Evolutionary conservation across 2,329 filamentous ascomycete species (phyloP), one percentile per base, ranked within the genome.

Genomic region (Pseudogymnoascus sp.): DNA sequence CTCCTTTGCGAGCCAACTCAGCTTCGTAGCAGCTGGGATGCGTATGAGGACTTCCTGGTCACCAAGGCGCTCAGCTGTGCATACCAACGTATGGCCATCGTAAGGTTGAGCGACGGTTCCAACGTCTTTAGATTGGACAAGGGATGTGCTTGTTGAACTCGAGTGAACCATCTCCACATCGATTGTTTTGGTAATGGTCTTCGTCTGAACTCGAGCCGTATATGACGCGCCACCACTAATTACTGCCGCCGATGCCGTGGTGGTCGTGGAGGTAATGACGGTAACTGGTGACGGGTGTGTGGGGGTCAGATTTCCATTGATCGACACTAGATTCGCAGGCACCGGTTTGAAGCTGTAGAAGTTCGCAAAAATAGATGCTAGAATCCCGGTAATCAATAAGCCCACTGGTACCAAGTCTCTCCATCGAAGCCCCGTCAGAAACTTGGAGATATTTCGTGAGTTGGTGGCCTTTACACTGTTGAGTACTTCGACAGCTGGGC

Each of bases 1-100:
- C 33, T 82, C 79, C 68, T 79, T 83, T 3, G 79, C 76, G 53
- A 85, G 76, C 83, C 83, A 86, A 25, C 75, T 75, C 50, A 77
- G 77, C 71, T 80, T 85, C 69, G 76, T 80, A 53, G 71, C 74
- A 59, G 76, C 73, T 2, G 82, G 79, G 11, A 86, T 79, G 60
- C 77, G 80, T 60, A 86, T 77, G 60, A 85, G 70, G 31, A 86
- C 79, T 64, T 83, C 78, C 62, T 80, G 78, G 62, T 76, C 75
- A 63, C 79, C 77, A 64, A 77, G 69, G 12, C 79, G 69, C 63
- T 80, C 75, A 11, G 77, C 80, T 1, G 77, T 77, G 70, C 80
- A 83, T n/a, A 77, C 67, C 5, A 71, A 67, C 5, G 66, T 69
- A 62, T 70, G 70, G 31, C 71, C 68, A 28, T 47, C 61, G 10